Percentiles rank a stretch among this genome's conserved stretches.
phyloP scores from a whole-genome alignment of 2,329 filamentous ascomycete genomes.

The Hypoxylon sp. region DNA sequence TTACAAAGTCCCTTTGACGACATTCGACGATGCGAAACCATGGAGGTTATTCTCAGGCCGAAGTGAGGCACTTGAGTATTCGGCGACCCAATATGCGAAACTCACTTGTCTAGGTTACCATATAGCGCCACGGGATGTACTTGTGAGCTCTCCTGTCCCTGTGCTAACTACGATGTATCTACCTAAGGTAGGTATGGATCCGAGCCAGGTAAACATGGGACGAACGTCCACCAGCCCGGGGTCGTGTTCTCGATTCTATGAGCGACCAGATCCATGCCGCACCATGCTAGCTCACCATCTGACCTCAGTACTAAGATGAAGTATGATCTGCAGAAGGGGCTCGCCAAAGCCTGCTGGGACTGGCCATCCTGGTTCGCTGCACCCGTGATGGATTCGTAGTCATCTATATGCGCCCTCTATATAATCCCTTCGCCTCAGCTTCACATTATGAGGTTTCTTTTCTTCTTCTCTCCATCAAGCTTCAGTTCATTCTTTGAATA shows the following conservation, averaged over 20 bases:
- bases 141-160: background rate
- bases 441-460: constrained; percentile 27
- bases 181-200: no score
- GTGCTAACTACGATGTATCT: background rate
- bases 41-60: background rate
- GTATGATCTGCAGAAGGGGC: constrained; percentile 47
- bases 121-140: background rate
- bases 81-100: constrained; percentile 1
- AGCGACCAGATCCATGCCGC: constrained; percentile 32
- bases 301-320: constrained; percentile 32
- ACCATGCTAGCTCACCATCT: constrained; percentile 39
- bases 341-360: constrained; percentile 35
- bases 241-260: constrained; percentile 11
- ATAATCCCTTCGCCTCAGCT: constrained; percentile 34
- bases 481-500: constrained; percentile 48
- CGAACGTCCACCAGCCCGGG: constrained; percentile 15
- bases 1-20: constrained; percentile 13
- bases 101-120: background rate
- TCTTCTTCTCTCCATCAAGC: constrained; percentile 42
- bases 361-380: constrained; percentile 16
- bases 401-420: constrained; percentile 34
- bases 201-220: constrained; percentile 21
- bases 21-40: constrained; percentile 8
- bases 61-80: constrained; percentile 10
- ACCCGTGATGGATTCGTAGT: constrained; percentile 14